Base-by-base conservation (phyloP, 1,284 basidiomycete genomes). In the Puccinia coronata region DNA sequence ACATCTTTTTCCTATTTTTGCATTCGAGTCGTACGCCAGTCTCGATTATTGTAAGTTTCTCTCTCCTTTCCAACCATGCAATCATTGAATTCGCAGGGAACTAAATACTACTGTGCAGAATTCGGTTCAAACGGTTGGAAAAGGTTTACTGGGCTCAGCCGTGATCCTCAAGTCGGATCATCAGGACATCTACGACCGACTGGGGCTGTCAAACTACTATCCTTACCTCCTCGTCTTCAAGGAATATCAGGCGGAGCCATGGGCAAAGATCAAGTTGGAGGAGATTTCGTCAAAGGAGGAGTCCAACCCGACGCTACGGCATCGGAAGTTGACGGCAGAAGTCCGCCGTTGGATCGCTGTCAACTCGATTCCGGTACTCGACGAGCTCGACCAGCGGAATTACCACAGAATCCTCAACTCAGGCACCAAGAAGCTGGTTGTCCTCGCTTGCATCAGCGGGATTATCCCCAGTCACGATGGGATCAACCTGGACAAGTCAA, bases 1-100 rank as follows among this genome's bases (percentile, higher is more conserved):
- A 71, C 47, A 57, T 80, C 31, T 71, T 80, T 59, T 80, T 80
- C 57, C 36, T 80, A 14, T 80, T 71, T n/a, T n/a, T 80, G 18
- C 70, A 80, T 51, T 57, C 74, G 28, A 67, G 39, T 14, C 59
- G 55, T 3, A 77, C 74, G 5, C 49, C 59, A n/a, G 4, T 36
- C 18, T 47, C 57, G 20, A 61, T 59, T 34, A 20, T 65, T 11
- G 74, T 67, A 12, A 77, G 74, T 31, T 18, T 41, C 18, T 67
- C 34, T 25, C 41, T 12, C 1, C 63, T 14, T 43, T 20, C 8
- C 59, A 36, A 25, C 6, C 55, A 65, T 65, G 14, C 6, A 28
- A 57, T 57, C 31, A 28, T 8, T 31, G 28, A 57, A 16, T 4
- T 16, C 25, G 23, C 25, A 63, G 20, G n/a, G n/a, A 18, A 4